A percentile compares a stretch with the other conserved stretches of the same genome.
Conservation (phyloP, 768 basidiomycete species). For the Xerocomellus amylosporus region DNA sequence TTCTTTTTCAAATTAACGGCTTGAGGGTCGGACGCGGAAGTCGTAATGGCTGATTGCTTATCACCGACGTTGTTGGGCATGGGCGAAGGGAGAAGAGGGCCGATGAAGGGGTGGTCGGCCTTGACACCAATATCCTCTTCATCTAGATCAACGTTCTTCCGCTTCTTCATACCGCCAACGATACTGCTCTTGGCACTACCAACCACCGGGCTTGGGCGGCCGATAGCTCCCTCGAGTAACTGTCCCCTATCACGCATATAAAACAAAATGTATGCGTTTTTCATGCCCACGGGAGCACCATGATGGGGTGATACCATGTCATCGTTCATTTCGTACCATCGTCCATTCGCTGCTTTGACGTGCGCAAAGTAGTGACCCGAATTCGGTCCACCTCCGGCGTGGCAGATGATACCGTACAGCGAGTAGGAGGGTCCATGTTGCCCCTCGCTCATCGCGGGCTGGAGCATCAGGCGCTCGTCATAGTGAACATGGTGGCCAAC, state of each 20-base stretch:
- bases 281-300: constrained; percentile 54
- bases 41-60: constrained; percentile 16
- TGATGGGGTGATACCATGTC: constrained; percentile 55
- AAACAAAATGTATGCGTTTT: constrained; percentile 90
- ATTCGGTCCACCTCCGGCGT: constrained; percentile 89
- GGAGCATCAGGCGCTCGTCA: constrained; percentile 67
- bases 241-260: constrained; percentile 84
- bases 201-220: constrained; percentile 17
- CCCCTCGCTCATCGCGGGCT: constrained; percentile 80
- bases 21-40: constrained; percentile 45
- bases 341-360: constrained; percentile 64
- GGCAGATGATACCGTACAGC: constrained; percentile 89
- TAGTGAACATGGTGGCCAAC: constrained; percentile 77
- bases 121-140: constrained; percentile 50
- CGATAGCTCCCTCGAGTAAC: constrained; percentile 60
- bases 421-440: constrained; percentile 77
- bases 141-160: constrained; percentile 45
- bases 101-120: constrained; percentile 55
- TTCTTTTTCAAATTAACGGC: constrained; percentile 51
- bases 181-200: constrained; percentile 37
- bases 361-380: constrained; percentile 94
- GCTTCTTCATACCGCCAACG: constrained; percentile 47
- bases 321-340: constrained; percentile 96
- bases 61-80: constrained; percentile 21
- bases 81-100: constrained; percentile 59